phyloP scores from a whole-genome alignment of 176 grass and related monocot genomes.

The Eremochloa ophiuroides region DNA sequence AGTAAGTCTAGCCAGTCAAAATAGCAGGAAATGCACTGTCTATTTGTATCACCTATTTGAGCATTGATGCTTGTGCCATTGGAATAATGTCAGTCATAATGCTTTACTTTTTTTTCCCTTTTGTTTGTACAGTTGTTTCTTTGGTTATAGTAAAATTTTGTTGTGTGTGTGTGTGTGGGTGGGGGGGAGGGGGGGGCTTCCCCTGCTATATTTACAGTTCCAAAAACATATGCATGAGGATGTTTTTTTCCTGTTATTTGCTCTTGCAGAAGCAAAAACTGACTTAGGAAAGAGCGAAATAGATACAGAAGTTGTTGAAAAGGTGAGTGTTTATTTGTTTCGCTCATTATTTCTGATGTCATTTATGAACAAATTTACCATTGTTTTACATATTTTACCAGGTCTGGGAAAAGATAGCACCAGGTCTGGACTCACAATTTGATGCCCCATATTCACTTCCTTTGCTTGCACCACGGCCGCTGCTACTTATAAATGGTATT shows the following conservation, averaged over 20 bases:
- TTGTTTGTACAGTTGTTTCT: background rate
- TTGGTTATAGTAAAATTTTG: background rate
- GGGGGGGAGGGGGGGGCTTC: too few relatives aligned
- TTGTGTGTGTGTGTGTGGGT: too few relatives aligned
- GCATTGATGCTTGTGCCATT: background rate
- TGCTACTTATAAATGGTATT: constrained; percentile 75
- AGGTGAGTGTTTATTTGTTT: constrained; percentile 42
- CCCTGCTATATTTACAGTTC: background rate
- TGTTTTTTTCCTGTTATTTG: background rate
- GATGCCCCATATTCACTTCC: constrained; percentile 70
- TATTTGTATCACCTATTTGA: background rate
- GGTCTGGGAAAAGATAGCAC: constrained; percentile 95
- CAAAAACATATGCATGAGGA: background rate
- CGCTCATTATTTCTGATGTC: background rate
- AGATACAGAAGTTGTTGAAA: constrained; percentile 71
- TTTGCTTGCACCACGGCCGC: constrained; percentile 50
- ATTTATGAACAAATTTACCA: background rate
- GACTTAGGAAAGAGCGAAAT: constrained; percentile 69
- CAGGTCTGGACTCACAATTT: constrained; percentile 64
- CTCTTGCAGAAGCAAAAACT: constrained; percentile 58
- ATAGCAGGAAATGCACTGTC: background rate
- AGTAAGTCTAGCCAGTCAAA: background rate
- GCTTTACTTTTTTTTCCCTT: background rate
- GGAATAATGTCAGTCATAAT: background rate
- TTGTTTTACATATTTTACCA: constrained; percentile 22